A percentile compares a stretch with the other conserved stretches of the same genome.
phyloP scores from a whole-genome alignment of 352 stramenopile genomes.

The Phytopythium delawarense region DNA sequence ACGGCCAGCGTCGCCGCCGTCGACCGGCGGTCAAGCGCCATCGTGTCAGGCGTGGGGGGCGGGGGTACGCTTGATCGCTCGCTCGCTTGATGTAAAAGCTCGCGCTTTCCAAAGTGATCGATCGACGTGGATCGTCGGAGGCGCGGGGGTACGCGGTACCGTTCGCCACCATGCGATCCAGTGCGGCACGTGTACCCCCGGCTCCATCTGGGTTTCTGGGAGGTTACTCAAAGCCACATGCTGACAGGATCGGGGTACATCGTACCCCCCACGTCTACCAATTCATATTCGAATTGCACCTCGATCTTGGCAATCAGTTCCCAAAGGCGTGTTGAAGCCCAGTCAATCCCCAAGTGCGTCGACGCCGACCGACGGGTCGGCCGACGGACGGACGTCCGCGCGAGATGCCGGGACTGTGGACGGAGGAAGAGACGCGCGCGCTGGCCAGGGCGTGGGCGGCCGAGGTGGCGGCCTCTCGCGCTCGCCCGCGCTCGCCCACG shows the following conservation, averaged over 20 bases:
- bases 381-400: background rate
- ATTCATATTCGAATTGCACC: background rate
- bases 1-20: slow-evolving; percentile 18
- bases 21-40: background rate
- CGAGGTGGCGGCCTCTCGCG: background rate
- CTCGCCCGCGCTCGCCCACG: background rate
- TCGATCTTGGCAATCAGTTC: no score
- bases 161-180: no score
- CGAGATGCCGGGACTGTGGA: background rate
- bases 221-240: background rate
- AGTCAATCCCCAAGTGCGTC: background rate
- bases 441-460: background rate
- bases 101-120: background rate
- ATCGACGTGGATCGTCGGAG: background rate
- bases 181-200: background rate
- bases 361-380: background rate
- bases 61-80: background rate
- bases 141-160: no score
- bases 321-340: background rate
- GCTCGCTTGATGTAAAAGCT: background rate
- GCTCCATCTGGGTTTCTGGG: background rate
- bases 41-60: background rate
- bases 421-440: background rate
- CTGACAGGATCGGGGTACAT: no score
- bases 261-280: no score